Evolutionary conservation across 306 rosid genomes (phyloP).

Genomic region (Macrotyloma uniflorum): DNA sequence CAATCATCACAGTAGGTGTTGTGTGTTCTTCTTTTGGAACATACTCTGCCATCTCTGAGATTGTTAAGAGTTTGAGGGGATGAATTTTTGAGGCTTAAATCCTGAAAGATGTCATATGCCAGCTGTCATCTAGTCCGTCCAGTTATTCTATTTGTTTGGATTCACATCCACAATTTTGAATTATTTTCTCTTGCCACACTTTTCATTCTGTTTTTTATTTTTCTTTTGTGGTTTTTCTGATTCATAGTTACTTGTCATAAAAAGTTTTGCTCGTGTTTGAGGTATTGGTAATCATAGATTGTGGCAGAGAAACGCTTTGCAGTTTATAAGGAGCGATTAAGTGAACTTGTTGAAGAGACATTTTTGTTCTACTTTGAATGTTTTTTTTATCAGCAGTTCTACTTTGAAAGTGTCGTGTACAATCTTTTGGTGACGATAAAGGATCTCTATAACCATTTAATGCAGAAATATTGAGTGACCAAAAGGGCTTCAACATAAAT

Average conservation of each 20-base stretch:
- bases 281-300: slow-evolving; percentile 20
- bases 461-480: not conserved
- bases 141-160: slow-evolving; percentile 19
- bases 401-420: not conserved
- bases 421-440: slow-evolving; percentile 25
- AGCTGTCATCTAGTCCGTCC: not conserved
- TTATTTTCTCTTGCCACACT: slow-evolving; percentile 2
- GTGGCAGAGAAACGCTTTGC: not conserved
- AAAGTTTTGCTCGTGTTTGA: slow-evolving; percentile 38
- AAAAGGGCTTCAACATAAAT: not conserved
- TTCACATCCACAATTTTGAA: slow-evolving; percentile 43
- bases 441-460: not conserved
- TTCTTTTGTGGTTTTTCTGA: slow-evolving; percentile 12
- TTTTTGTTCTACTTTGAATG: too few species aligned
- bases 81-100: slow-evolving; percentile 43
- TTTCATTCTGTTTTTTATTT: not conserved
- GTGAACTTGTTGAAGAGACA: not conserved
- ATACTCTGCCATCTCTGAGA: slow-evolving; percentile 70
- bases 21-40: slow-evolving; percentile 67
- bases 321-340: slow-evolving; percentile 4
- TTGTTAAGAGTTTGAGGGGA: slow-evolving; percentile 57
- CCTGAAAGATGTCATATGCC: slow-evolving; percentile 16
- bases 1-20: slow-evolving; percentile 65
- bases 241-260: slow-evolving; percentile 22
- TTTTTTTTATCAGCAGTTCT: too few species aligned